Evolutionary conservation across 75 land plant species (phyloP).

Genomic region (Picea glauca): DNA sequence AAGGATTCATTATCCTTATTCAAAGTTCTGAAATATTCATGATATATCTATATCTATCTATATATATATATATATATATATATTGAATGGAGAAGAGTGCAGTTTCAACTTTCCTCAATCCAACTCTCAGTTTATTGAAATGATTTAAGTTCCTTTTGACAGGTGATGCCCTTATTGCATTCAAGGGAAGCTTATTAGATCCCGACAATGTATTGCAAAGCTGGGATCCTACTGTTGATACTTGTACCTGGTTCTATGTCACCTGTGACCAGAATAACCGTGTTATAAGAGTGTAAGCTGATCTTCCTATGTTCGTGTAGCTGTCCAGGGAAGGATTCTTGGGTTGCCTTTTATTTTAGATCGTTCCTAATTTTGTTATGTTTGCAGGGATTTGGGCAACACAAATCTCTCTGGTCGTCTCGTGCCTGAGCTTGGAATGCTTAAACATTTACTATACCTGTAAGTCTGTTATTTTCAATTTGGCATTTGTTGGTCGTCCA

Average conservation of each 20-base stretch:
- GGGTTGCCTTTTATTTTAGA: not conserved
- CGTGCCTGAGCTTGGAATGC: slow-evolving; percentile 91
- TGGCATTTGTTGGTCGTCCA: not conserved
- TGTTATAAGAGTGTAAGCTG: slow-evolving; percentile 37
- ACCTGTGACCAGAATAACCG: slow-evolving; percentile 28
- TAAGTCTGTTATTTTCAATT: slow-evolving; percentile 30
- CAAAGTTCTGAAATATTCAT: too few species aligned
- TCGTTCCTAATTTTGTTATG: not conserved
- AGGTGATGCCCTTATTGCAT: slow-evolving; percentile 43
- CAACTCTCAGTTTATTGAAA: too few species aligned
- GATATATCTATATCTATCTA: too few species aligned
- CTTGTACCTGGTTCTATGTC: slow-evolving; percentile 53
- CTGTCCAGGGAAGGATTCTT: not conserved
- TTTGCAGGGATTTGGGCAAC: slow-evolving; percentile 80
- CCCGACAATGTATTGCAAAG: slow-evolving; percentile 40
- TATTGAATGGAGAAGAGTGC: too few species aligned
- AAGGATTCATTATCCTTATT: too few species aligned
- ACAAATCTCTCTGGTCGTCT: slow-evolving; percentile 85
- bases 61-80: too few species aligned
- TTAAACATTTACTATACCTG: slow-evolving; percentile 88
- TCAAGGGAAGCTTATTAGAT: slow-evolving; percentile 30
- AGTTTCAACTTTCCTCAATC: too few species aligned
- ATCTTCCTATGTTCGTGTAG: not conserved
- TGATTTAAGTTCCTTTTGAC: too few species aligned
- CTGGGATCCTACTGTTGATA: slow-evolving; percentile 50